Evolutionary conservation across 1,284 basidiomycete genomes (phyloP), one percentile per base, ranked within the genome.

Genomic region (Singerocomus inundabilis): DNA sequence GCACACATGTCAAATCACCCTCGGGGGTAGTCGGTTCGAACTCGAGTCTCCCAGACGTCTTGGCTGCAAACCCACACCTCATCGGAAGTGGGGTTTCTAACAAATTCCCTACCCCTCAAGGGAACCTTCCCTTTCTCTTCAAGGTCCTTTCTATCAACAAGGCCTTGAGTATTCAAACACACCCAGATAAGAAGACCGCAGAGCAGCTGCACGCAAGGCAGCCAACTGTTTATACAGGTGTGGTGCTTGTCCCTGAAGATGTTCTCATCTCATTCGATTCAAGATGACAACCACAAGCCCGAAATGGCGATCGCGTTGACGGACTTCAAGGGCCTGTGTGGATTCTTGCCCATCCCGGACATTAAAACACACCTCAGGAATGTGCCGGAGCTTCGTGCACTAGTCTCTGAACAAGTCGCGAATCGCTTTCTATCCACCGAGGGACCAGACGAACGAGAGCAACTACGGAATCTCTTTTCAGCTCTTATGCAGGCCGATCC

Each of bases 271-370:
- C 46, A 62, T 39, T 41, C 15, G 31, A 26, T 28, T 30, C 55
- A 30, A 61, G 93, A 98, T 69, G 79, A 84, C 12, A 97, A 97
- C 63, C 94, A 97, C 64, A 98, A 98, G 72, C 97, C 97, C 4
- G 97, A 99, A 69, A 97, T 99, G 93, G 94, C 95, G 11, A 81
- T 99, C 44, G 97, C 97, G 1, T 72, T 99, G 48, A 95, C 94
- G 0, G 82, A 87, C 7, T 99, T 99, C 75, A 78, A 78, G 33
- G 97, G 92, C 0, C 80, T 99, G 64, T 97, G 93, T 64, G 94
- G 94, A 29, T 98, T 97, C 73, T 78, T 86, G 11, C 93, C 93
- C 5, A 78, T 94, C 1, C 64, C 75, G 1, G 74, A 83, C 46
- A 91, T 98, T 59, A 79, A 82, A 12, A 67, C 74, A 6, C 82